Conservation (phyloP, 2,329 filamentous ascomycete genomes). For the Madurella mycetomatis region DNA sequence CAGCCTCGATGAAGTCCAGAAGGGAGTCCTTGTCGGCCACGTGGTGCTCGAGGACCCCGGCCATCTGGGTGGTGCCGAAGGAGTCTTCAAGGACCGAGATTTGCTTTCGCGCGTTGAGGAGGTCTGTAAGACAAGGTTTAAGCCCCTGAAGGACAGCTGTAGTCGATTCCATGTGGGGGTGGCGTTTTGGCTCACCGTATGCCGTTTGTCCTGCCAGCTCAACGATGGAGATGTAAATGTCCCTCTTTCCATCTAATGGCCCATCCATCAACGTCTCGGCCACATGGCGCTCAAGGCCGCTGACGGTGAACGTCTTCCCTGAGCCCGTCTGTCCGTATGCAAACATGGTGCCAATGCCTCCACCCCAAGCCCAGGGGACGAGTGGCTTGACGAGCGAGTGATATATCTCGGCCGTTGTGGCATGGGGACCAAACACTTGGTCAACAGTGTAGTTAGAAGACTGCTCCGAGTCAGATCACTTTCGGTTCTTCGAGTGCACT, state of each 20-base stretch:
- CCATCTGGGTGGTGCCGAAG: conserved; percentile 41
- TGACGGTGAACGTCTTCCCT: conserved; percentile 45
- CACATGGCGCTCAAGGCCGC: conserved; percentile 38
- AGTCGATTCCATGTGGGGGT: background rate
- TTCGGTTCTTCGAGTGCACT: background rate
- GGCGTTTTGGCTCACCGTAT: conserved; percentile 21
- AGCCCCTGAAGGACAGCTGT: background rate
- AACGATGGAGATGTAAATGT: conserved; percentile 22
- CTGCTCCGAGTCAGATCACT: conserved; percentile 19
- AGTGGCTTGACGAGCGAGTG: conserved; percentile 37
- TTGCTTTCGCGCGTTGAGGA: conserved; percentile 39
- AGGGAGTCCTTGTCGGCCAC: conserved; percentile 30
- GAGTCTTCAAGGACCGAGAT: conserved; percentile 44
- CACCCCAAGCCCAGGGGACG: conserved; percentile 42
- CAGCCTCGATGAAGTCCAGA: conserved; percentile 34
- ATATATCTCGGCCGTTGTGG: conserved; percentile 39
- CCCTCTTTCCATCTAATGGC: conserved; percentile 21
- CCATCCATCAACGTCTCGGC: conserved; percentile 29
- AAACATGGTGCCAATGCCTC: conserved; percentile 46
- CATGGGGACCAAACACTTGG: conserved; percentile 32
- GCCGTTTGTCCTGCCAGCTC: conserved; percentile 22
- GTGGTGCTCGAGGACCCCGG: conserved; percentile 38
- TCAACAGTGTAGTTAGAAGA: conserved; percentile 36
- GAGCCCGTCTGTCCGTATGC: conserved; percentile 48
- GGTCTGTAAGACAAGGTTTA: conserved; percentile 27